Evolutionary conservation across 2,329 filamentous ascomycete genomes (phyloP).

Genomic region (Botrytis porri): DNA sequence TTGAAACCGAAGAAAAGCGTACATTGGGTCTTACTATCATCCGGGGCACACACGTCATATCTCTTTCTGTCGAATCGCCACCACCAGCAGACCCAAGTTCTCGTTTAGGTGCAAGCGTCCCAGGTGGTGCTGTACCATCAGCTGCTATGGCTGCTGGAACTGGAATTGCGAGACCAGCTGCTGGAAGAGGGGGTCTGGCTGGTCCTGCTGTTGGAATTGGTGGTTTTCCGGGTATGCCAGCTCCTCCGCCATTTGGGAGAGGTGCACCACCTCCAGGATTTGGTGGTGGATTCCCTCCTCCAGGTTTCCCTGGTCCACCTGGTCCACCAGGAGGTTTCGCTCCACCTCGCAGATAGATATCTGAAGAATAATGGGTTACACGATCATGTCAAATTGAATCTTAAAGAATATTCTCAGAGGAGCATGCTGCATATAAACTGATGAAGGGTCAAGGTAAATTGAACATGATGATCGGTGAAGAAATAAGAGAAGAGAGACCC

Average conservation of each 20-base stretch:
- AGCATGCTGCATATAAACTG: not conserved
- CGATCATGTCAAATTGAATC: not conserved
- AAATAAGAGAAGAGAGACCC: conserved; percentile 21
- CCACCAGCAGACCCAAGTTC: conserved; percentile 91
- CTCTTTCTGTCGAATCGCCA: conserved; percentile 90
- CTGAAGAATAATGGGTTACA: conserved; percentile 12
- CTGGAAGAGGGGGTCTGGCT: conserved; percentile 86
- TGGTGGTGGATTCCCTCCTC: conserved; percentile 48
- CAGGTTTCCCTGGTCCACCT: conserved; percentile 46
- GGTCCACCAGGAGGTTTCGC: conserved; percentile 50
- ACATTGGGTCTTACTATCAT: conserved; percentile 94
- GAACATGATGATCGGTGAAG: not conserved
- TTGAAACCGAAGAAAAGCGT: conserved; percentile 94
- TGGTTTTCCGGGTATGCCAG: conserved; percentile 58
- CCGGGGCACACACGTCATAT: conserved; percentile 91
- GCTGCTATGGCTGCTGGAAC: conserved; percentile 76
- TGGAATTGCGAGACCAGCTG: conserved; percentile 86
- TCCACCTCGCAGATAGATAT: conserved; percentile 37
- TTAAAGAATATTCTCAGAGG: not conserved
- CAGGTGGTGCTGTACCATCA: conserved; percentile 53
- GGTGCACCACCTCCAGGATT: conserved; percentile 47
- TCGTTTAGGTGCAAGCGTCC: conserved; percentile 74
- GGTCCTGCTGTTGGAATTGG: conserved; percentile 86
- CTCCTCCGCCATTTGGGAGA: conserved; percentile 48
- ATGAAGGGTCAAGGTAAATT: not conserved